Base-by-base conservation (phyloP, 768 basidiomycete species). In the Chalciporus chontae region DNA sequence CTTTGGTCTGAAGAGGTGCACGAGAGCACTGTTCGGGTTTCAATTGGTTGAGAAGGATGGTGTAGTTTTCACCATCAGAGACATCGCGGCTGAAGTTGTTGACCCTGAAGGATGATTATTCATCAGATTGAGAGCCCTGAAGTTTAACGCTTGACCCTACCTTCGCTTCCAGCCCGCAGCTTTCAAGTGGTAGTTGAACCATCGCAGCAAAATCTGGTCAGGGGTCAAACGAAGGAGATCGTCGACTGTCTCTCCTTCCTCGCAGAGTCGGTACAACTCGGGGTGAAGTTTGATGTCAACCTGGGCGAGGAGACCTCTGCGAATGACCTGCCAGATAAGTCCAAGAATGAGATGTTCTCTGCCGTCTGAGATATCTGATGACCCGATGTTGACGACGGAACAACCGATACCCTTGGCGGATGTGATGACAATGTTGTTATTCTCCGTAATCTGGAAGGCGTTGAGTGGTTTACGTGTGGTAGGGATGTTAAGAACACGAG, bases 131-230 rank as follows among this genome's bases (percentile, higher is more conserved):
- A 19, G n/a, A 14, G 26, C 7, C 26, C 26, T 17, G 38, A 4
- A 7, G 8, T 6, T 14, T 15, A 21, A 19, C 21, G 24, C 11
- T 24, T 2, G 8, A 42, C 21, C 66, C 29, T 56, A 94, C 94
- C 84, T 81, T 65, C 90, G 76, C 47, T 87, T 79, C 88, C 92
- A 95, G 2, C 87, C 88, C 21, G 95, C 96, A 8, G 90, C 89
- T 66, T 96, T 98, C 56, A 99, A 75, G 69, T 99, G 96, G 67
- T 87, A 99, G 69, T 99, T 98, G 74, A 99, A 98, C 96, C 96
- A 99, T 39, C 96, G 76, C n/a, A 99, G 69, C 18, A 99, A 73
- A 57, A 99, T 95, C 71, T 98, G 96, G 68, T 99, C 96, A 4
- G 94, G 94, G 3, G 95, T 96, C 61, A 99, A 70, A 48, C 89